Base-by-base conservation (phyloP, 495 filamentous ascomycete genomes). In the Penicillium chermesinum region DNA sequence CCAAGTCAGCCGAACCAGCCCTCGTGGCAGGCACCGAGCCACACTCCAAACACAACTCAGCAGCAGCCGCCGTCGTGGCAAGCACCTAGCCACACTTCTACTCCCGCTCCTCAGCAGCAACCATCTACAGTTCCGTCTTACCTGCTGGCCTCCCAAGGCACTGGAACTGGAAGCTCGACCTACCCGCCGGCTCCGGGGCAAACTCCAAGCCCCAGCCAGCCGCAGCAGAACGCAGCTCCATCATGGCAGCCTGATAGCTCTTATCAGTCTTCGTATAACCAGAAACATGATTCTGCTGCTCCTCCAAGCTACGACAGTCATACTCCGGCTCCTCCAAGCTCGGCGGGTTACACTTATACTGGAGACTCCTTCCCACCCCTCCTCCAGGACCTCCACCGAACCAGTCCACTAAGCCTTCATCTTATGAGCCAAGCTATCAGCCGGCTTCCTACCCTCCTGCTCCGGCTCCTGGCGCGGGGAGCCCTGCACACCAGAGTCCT, bases 321-420 rank as follows among this genome's bases (percentile, higher is more conserved):
- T 7, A 20, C 33, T 25, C 43, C 50, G 3, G 41, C 42, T 13
- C 53, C 36, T 44, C 53, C 52, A 14, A 44, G 38, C 1, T 35
- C 54, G 2, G 7, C 46, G 2, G 58, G 60, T n/a, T 70, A 72
- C 15, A 58, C 52, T 7, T 71, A 72, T 49, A 58, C 61, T 22
- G 66, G 66, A 64, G 44, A 75, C 50, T 61, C 76, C 37, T 52
- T 69, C 77, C 64, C 71, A 51, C 59, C 70, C 64, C 80, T 57
- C 56, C 71, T 63, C 49, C 65, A 51, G 63, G 75, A 47, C 39
- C 57, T 32, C 54, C 57, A 17, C 54, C 59, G 7, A 66, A 59
- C 27, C 57, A 60, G 22, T 55, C 48, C 2, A 68, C 44, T 62
- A 60, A 57, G 50, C 62, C 22, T 54, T 61, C 40, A 42, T 67